These are phyloP conservation scores for Coemansia sp. DNA, from an alignment of 192 early-diverging fungal genomes.

Conservation along the genomic window DNA sequence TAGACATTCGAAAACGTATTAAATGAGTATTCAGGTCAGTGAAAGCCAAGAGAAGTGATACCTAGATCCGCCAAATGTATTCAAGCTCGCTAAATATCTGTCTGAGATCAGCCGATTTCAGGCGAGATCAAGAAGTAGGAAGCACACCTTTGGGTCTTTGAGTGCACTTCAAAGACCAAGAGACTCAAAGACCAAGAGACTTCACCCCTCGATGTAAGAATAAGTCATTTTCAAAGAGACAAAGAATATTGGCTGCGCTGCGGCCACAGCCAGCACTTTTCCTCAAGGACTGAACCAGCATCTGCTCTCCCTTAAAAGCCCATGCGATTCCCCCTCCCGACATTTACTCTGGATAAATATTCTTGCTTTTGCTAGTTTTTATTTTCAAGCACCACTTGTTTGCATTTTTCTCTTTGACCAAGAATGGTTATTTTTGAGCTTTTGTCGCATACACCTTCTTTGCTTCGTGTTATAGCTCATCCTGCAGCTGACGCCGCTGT, in stretches of 20 bases:
- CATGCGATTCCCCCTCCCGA: not conserved
- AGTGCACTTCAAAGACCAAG: not conserved
- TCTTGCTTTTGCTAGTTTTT: not conserved
- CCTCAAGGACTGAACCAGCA: not conserved
- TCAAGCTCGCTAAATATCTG: too few species aligned
- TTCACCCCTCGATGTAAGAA: not conserved
- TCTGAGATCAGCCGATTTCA: too few species aligned
- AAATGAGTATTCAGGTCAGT: not conserved
- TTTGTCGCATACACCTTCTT: not conserved
- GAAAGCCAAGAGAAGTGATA: constrained; percentile 6
- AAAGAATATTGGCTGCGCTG: not conserved
- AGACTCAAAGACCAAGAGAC: not conserved
- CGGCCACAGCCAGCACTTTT: not conserved
- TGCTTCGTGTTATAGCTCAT: not conserved
- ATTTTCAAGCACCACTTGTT: not conserved
- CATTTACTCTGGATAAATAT: not conserved
- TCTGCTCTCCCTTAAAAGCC: not conserved
- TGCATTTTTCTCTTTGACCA: not conserved
- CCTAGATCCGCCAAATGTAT: too few species aligned
- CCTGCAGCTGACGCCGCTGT: not conserved
- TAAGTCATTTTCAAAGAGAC: not conserved
- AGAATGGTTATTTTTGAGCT: not conserved
- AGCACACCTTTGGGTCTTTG: too few species aligned
- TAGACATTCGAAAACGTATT: constrained; percentile 32
- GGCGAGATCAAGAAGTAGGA: too few species aligned